Base-by-base conservation (phyloP, 164 flowering plant species). In the Akebia trifoliata region DNA sequence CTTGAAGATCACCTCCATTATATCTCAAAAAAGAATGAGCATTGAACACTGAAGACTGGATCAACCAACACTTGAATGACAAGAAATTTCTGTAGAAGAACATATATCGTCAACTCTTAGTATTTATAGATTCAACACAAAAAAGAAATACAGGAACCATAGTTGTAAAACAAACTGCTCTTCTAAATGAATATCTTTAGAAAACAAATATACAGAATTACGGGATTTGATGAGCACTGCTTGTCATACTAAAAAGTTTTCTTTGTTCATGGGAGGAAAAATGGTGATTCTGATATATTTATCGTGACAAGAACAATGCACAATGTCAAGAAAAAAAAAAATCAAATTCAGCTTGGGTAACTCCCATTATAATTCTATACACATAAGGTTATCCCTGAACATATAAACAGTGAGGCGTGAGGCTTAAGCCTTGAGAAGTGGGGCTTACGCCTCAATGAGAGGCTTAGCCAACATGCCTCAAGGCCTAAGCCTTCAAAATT, bases 1-100 rank as follows among this genome's bases (percentile, higher is more conserved):
- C 15, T 35, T 38, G 17, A 52, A 60, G 40, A 68, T 66, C 73
- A 73, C 81, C 77, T 58, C 21, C 24, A 48, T 29, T 36, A 22
- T 10, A 50, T 34, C 55, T 38, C 29, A 7, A 20, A 28, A 31
- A 39, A 29, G 28, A 55, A 14, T 10, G 38, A 20, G 57, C 54
- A 10, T 18, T 34, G 21, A 60, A 56, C 21, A 69, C 25, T 42
- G 71, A 64, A 70, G 58, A 40, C 42, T 66, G 51, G 30, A 62
- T 57, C 72, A 73, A 56, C 62, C 73, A 63, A 63, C 64, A 59
- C 2, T 35, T 47, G 40, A 67, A 50, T 0, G 64, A 61, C 48
- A 65, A 26, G 45, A 73, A 66, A 46, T 59, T 65, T 74, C 86
- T 80, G 82, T 64, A 76, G 60, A n/a, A 6, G 22, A 58, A 40